A percentile compares a stretch with the other conserved stretches of the same genome.
Evolutionary conservation across 73 alveolate species (phyloP).

Genomic region (Tetrahymena malaccensis): DNA sequence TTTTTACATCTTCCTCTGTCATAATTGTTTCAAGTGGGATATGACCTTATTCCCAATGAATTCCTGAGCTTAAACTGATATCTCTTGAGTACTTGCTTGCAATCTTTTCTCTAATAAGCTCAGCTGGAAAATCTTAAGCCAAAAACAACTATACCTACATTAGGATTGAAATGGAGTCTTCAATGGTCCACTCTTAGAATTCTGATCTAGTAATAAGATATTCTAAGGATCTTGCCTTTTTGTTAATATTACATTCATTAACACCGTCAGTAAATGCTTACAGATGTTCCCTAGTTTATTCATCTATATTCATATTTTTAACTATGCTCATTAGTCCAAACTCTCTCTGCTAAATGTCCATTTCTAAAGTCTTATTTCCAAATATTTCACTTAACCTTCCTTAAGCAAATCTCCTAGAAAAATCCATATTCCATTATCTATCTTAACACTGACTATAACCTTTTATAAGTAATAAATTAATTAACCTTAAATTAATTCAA

Average conservation of each 20-base stretch:
- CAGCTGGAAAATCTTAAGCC: not conserved
- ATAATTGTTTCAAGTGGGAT: not conserved
- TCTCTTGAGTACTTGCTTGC: not conserved
- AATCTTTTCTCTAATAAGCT: not conserved
- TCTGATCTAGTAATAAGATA: conserved; percentile 50
- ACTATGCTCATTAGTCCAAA: not conserved
- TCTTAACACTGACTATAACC: conserved; percentile 32
- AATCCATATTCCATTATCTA: conserved; percentile 24
- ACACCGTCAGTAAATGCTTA: conserved; percentile 80
- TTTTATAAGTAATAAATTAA: not conserved
- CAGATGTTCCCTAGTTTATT: conserved; percentile 35
- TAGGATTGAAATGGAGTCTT: conserved; percentile 57
- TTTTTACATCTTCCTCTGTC: not conserved
- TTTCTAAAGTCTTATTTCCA: conserved; percentile 10
- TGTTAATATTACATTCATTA: conserved; percentile 62
- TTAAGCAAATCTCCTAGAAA: conserved; percentile 13
- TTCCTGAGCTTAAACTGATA: not conserved
- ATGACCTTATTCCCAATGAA: not conserved
- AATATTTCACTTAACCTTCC: conserved; percentile 27
- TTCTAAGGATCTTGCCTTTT: conserved; percentile 69
- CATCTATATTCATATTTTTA: not conserved
- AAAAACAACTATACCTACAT: conserved; percentile 11
- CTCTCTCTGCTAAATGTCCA: not conserved
- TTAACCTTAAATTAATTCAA: not conserved
- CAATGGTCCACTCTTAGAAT: conserved; percentile 68